phyloP scores from a whole-genome alignment of 805 yeast species.

The Metschnikowia bowlesiae region DNA sequence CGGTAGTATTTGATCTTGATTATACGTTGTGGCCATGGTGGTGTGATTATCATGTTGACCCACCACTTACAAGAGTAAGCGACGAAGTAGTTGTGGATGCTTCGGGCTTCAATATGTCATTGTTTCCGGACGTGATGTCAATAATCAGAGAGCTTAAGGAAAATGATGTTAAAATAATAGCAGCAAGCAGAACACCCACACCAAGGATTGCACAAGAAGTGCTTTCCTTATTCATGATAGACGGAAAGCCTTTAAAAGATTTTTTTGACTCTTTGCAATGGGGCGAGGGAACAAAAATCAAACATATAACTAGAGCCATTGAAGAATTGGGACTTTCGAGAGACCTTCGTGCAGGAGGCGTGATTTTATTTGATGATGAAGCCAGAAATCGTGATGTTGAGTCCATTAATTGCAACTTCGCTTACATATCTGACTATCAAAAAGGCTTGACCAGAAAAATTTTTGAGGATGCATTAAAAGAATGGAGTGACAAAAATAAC shows the following conservation, averaged over 20 bases:
- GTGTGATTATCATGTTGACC: conserved; percentile 70
- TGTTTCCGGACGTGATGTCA: conserved; percentile 65
- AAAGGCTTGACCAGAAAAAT: conserved; percentile 52
- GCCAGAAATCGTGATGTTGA: conserved; percentile 72
- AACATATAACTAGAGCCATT: conserved; percentile 51
- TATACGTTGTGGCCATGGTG: conserved; percentile 80
- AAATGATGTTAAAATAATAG: conserved; percentile 49
- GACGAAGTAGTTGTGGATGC: conserved; percentile 45
- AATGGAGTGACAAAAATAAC: conserved; percentile 20
- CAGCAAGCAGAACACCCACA: conserved; percentile 77
- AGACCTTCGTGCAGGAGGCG: conserved; percentile 41
- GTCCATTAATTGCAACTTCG: conserved; percentile 63
- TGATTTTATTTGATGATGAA: conserved; percentile 74
- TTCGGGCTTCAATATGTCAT: conserved; percentile 49
- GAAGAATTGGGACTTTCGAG: conserved; percentile 42
- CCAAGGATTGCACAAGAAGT: conserved; percentile 73
- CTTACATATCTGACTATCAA: conserved; percentile 54
- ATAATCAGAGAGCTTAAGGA: conserved; percentile 52
- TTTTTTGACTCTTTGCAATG: conserved; percentile 60
- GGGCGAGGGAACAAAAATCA: conserved; percentile 61
- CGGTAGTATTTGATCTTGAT: conserved; percentile 70
- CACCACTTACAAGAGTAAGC: conserved; percentile 36
- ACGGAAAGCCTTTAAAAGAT: conserved; percentile 47
- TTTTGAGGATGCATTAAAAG: conserved; percentile 43
- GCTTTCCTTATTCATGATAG: conserved; percentile 49